These are phyloP conservation scores for Solanum bulbocastanum DNA, from an alignment of 257 asterid genomes.

Conservation along the genomic window DNA sequence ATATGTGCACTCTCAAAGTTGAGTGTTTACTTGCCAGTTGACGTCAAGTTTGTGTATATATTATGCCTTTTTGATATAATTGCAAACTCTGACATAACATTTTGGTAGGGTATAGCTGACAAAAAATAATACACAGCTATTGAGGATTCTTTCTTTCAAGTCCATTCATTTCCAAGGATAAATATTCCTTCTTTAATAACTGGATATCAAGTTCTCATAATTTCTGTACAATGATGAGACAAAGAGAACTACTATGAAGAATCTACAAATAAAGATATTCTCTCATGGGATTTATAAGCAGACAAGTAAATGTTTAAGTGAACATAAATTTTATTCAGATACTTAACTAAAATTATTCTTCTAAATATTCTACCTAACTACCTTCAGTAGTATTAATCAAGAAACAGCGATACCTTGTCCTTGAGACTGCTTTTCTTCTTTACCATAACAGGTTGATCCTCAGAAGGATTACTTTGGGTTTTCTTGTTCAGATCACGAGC, in stretches of 20 bases:
- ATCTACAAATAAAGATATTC: background rate
- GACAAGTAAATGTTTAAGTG: background rate
- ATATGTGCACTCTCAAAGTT: background rate
- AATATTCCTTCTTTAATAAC: background rate
- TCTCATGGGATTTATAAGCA: background rate
- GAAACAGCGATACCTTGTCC: constrained; percentile 35
- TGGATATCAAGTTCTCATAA: background rate
- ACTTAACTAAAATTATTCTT: background rate
- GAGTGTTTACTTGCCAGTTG: background rate
- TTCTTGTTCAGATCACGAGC: constrained; percentile 2
- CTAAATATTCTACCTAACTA: background rate
- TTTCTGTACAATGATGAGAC: background rate
- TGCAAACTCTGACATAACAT: background rate
- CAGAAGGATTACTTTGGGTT: background rate
- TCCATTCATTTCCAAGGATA: background rate
- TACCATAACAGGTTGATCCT: background rate
- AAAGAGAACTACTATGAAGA: background rate
- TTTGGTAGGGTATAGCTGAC: background rate
- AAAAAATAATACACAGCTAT: background rate
- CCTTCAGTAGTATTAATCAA: constrained; percentile 6
- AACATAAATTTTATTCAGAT: background rate
- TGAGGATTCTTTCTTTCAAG: background rate
- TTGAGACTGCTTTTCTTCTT: constrained; percentile 41
- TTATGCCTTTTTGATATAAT: background rate
- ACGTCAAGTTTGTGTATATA: background rate